Evolutionary conservation across 306 rosid genomes (phyloP).

Genomic region (Dryas drummondii): DNA sequence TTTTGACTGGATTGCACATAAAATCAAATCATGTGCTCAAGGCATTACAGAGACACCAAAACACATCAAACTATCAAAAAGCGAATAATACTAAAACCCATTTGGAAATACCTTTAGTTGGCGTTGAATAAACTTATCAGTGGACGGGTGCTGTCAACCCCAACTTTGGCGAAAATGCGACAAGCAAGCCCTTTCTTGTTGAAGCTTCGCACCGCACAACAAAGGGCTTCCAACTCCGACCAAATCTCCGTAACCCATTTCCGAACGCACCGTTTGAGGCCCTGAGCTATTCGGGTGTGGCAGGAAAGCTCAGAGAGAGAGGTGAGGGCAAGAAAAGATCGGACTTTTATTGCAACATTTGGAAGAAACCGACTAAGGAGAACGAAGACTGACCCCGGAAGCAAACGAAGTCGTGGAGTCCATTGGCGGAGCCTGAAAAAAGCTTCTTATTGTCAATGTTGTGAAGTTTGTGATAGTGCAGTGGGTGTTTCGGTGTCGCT

Average conservation of each 20-base stretch:
- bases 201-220: conserved; percentile 57
- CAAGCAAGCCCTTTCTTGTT: conserved; percentile 92
- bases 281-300: conserved; percentile 36
- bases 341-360: conserved; percentile 33
- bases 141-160: conserved; percentile 80
- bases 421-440: conserved; percentile 33
- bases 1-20: background rate
- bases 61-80: too few relatives aligned
- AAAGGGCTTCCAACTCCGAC: conserved; percentile 33
- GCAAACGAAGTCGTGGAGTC: conserved; percentile 47
- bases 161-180: conserved; percentile 81
- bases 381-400: conserved; percentile 34
- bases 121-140: conserved; percentile 88
- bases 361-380: conserved; percentile 46
- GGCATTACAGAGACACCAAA: conserved; percentile 1
- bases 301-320: conserved; percentile 30
- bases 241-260: conserved; percentile 34
- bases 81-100: too few relatives aligned
- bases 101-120: conserved; percentile 75
- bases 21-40: background rate
- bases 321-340: conserved; percentile 36
- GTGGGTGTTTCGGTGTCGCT: background rate
- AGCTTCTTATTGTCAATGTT: background rate
- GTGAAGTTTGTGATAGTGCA: background rate
- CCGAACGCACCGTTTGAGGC: conserved; percentile 35